Percentiles rank a stretch among this genome's conserved stretches.
These are phyloP conservation scores for Prillingera fragicola DNA, from an alignment of 1,284 basidiomycete species.

Conservation along the genomic window DNA sequence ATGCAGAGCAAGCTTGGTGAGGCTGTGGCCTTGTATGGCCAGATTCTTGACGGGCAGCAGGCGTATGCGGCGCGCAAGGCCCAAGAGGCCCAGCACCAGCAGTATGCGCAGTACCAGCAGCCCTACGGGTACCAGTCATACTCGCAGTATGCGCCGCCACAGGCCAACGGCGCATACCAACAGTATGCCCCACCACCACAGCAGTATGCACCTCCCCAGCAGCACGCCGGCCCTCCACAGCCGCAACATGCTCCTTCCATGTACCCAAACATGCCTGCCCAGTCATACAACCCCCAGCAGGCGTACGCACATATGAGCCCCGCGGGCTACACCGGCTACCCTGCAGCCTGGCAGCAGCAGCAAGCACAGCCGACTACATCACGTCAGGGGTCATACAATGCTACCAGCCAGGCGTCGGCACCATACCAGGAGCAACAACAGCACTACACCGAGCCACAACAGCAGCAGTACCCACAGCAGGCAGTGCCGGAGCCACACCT, in stretches of 20 bases:
- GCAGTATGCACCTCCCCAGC: slow-evolving; percentile 12
- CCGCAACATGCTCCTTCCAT: slow-evolving; percentile 16
- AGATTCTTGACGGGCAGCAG: slow-evolving; percentile 72
- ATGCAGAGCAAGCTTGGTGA: slow-evolving; percentile 92
- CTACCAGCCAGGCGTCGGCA: slow-evolving; percentile 1
- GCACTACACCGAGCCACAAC: slow-evolving; percentile 57
- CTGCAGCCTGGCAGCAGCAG: slow-evolving; percentile 12
- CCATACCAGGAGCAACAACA: slow-evolving; percentile 46
- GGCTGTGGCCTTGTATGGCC: slow-evolving; percentile 84
- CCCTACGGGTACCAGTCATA: slow-evolving; percentile 12
- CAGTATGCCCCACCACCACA: slow-evolving; percentile 4
- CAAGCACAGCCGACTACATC: slow-evolving; percentile 8
- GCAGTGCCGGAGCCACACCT: slow-evolving; percentile 2
- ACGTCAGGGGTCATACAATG: slow-evolving; percentile 21
- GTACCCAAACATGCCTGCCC: slow-evolving; percentile 28
- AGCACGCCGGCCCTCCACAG: slow-evolving; percentile 2
- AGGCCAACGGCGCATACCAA: slow-evolving; percentile 1
- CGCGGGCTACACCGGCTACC: slow-evolving; percentile 14
- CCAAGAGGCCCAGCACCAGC: slow-evolving; percentile 39
- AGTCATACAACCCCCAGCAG: slow-evolving; percentile 9
- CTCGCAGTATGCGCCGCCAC: slow-evolving; percentile 7
- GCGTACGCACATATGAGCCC: slow-evolving; percentile 16
- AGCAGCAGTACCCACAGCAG: slow-evolving; percentile 47
- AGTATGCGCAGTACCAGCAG: slow-evolving; percentile 32
- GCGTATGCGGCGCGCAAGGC: slow-evolving; percentile 41